Evolutionary conservation across 192 early-diverging fungal species (phyloP), one percentile per base, ranked within the genome.

Genomic region (Entomortierella parvispora): DNA sequence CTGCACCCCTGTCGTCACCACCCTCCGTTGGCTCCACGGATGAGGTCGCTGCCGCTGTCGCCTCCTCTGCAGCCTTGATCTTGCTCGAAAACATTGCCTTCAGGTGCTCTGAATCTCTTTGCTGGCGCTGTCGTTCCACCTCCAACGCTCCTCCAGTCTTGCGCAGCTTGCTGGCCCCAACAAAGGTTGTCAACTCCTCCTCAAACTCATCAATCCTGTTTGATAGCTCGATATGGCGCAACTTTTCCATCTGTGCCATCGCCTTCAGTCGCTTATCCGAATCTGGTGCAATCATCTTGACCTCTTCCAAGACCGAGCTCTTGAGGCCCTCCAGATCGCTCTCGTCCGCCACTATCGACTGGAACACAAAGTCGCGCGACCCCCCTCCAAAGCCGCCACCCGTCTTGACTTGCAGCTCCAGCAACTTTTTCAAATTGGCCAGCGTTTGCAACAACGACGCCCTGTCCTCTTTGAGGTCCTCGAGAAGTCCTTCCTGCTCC

Each of bases 111-210:
- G 83, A 56, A 45, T 94, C 84, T 63, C 92, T 89, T 75, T 91
- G 86, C 23, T 88, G 84, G 8, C 91, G 83, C 63, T 86, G 62
- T 7, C 90, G 85, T 65, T 94, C 93, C 5, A 90, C 79, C 56
- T 93, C 91, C 54, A 89, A 74, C 0, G 90, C 90, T 11, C 93
- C 93, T 2, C 93, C 93, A 1, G 91, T 92, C 81, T 92, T 92
- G 45, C 90, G 87, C 52, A 94, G 51, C 58, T 90, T 89, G 40
- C 82, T 88, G 20, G 82, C 40, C 4, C 80, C 72, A 7, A 94
- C 93, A 83, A 92, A 94, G 0, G 79, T 71, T 0, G 84, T 81
- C 62, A 94, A 54, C 54, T 94, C 93, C 40, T 89, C 74, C 55
- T 91, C 91, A 82, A 94, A 94, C 63, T 91, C 91, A 63, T 94